Base-by-base conservation (phyloP, 306 rosid species). In the Luffa acutangula region DNA sequence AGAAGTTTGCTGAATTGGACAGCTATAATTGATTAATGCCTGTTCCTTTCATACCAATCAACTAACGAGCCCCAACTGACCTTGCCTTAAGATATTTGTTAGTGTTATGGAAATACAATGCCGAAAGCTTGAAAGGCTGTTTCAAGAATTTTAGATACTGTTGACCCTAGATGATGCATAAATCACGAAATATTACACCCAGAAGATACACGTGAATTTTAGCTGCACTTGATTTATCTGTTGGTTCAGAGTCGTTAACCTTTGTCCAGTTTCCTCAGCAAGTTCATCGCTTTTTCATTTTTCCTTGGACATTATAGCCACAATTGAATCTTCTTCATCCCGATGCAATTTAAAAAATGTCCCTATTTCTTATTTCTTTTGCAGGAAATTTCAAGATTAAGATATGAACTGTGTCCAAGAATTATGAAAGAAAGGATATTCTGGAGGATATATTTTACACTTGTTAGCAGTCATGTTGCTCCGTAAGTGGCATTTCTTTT, bases 361-460 rank as follows among this genome's bases (percentile, higher is more conserved):
- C 13, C 42, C 66, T 33, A 20, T 71, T 37, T 48, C 57, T 65
- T 84, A n/a, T 86, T 48, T 79, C 65, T 70, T 25, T 83, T 83
- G 67, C 90, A 93, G 99, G 97, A 91, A 85, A 93, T 93, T 81
- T 96, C 98, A 63, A 91, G 90, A 87, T 88, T 96, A 88, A 91
- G 99, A 89, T 95, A 92, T 85, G 98, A 92, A 75, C 73, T 92
- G 78, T 89, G 97, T 77, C 93, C 93, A 42, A 87, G 90, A 53
- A 85, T 87, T 80, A 92, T 92, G 93, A 92, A 83, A 81, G 93
- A 89, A 80, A 90, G 93, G 82, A 89, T 84, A 84, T 90, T 89
- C 85, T 92, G 97, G 96, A 90, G 87, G 81, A 89, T 92, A 83
- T 90, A 92, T 82, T 90, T 90, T 83, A 87, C 86, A 69, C 87